Percentiles rank a stretch among this genome's conserved stretches.
Evolutionary conservation across 352 stramenopile genomes (phyloP).

Genomic region (Elongisporangium senticosum): DNA sequence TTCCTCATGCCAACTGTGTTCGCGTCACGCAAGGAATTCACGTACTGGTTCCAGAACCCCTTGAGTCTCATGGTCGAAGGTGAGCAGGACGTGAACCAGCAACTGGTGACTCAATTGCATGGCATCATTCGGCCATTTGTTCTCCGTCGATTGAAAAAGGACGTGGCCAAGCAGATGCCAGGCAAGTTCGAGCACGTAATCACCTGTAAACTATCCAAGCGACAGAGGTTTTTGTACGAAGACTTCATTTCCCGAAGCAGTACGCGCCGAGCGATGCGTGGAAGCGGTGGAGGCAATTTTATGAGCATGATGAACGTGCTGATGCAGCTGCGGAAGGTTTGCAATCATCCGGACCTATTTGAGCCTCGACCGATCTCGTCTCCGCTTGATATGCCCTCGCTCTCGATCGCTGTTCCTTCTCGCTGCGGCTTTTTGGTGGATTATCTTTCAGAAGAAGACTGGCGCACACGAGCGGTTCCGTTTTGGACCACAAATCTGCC

Average conservation of each 20-base stretch:
- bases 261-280: slow-evolving; percentile 88
- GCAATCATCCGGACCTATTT: slow-evolving; percentile 99
- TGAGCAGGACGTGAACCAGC: slow-evolving; percentile 70
- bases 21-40: slow-evolving; percentile 91
- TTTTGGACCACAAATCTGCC: slow-evolving; percentile 42
- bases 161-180: slow-evolving; percentile 97
- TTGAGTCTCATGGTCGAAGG: slow-evolving; percentile 83
- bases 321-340: slow-evolving; percentile 98
- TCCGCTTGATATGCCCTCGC: slow-evolving; percentile 83
- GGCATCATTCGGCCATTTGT: slow-evolving; percentile 98
- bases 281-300: slow-evolving; percentile 78
- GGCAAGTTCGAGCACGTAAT: slow-evolving; percentile 97
- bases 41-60: slow-evolving; percentile 98
- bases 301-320: slow-evolving; percentile 99
- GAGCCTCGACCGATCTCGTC: slow-evolving; percentile 94
- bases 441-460: slow-evolving; percentile 11
- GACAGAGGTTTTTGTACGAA: slow-evolving; percentile 97
- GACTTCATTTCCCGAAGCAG: slow-evolving; percentile 96
- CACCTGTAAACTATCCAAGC: slow-evolving; percentile 90
- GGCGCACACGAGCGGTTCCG: slow-evolving; percentile 25
- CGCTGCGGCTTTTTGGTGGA: slow-evolving; percentile 42
- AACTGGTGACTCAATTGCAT: slow-evolving; percentile 93
- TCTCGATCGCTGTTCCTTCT: slow-evolving; percentile 24
- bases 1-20: slow-evolving; percentile 99
- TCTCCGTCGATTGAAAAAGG: slow-evolving; percentile 95